Evolutionary conservation across 2,329 filamentous ascomycete genomes (phyloP).

Genomic region (Kalaharituber pfeilii): DNA sequence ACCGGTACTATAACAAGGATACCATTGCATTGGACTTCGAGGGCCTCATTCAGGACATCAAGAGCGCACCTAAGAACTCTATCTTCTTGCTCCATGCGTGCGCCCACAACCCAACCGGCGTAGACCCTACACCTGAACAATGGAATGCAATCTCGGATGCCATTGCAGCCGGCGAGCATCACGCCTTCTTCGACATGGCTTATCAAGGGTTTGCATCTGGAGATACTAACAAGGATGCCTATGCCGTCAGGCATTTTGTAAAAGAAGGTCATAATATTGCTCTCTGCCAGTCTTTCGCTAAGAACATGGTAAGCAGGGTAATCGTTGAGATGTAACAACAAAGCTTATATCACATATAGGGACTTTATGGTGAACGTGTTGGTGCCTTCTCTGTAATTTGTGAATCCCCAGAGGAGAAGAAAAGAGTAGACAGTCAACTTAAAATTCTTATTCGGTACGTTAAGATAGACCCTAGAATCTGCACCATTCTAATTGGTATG

Average conservation of each 20-base stretch:
- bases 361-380: constrained; percentile 95
- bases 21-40: constrained; percentile 97
- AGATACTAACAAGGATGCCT: constrained; percentile 81
- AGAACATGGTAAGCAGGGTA: constrained; percentile 60
- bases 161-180: constrained; percentile 74
- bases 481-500: not conserved
- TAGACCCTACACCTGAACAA: constrained; percentile 81
- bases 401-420: constrained; percentile 74
- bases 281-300: constrained; percentile 44
- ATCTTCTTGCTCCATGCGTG: constrained; percentile 91
- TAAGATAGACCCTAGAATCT: not conserved
- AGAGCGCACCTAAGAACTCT: constrained; percentile 68
- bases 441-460: constrained; percentile 73
- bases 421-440: constrained; percentile 89
- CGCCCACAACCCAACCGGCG: constrained; percentile 93
- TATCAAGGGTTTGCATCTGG: constrained; percentile 97
- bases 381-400: constrained; percentile 90
- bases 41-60: constrained; percentile 78
- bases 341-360: constrained; percentile 33
- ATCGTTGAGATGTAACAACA: not conserved
- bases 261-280: constrained; percentile 45
- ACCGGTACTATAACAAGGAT: constrained; percentile 98
- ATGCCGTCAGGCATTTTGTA: constrained; percentile 83
- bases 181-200: constrained; percentile 97
- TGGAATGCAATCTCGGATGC: constrained; percentile 80